phyloP scores from a whole-genome alignment of 768 basidiomycete genomes.

The Auriscalpium microsporum region DNA sequence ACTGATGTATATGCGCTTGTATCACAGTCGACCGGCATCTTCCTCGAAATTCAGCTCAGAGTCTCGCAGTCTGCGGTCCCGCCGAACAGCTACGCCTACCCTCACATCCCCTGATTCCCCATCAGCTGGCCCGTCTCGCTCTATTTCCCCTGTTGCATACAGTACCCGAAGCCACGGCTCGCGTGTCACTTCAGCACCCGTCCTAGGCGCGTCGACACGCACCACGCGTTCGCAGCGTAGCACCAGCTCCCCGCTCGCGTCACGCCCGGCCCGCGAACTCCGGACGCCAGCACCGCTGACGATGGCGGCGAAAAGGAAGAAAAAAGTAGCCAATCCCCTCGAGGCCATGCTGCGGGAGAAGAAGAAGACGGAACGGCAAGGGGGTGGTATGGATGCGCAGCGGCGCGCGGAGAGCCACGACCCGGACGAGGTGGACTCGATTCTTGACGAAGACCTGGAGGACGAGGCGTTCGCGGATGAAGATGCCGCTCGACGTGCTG shows the following conservation, averaged over 20 bases:
- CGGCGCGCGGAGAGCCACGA: conserved; percentile 11
- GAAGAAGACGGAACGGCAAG: conserved; percentile 6
- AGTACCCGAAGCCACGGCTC: neutral
- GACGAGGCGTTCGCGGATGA: conserved; percentile 9
- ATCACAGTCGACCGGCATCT: too few relatives aligned
- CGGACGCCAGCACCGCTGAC: neutral
- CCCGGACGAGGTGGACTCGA: neutral
- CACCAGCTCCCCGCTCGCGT: neutral
- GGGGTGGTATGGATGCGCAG: conserved; percentile 10
- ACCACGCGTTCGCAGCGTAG: neutral
- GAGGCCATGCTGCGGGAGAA: conserved; percentile 12
- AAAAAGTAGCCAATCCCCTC: conserved; percentile 8
- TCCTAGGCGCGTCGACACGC: neutral
- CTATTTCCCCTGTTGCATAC: neutral
- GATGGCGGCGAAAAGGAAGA: conserved; percentile 14
- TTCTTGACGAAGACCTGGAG: conserved; percentile 8
- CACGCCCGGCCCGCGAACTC: neutral
- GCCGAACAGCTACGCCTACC: neutral
- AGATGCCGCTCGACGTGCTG: conserved; percentile 1
- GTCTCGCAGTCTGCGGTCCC: neutral
- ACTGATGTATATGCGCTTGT: too few relatives aligned
- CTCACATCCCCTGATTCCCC: neutral
- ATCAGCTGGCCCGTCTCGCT: neutral
- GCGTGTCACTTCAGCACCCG: neutral
- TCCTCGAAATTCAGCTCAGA: neutral